phyloP scores from a whole-genome alignment of 768 basidiomycete genomes.

The Bullera alba region DNA sequence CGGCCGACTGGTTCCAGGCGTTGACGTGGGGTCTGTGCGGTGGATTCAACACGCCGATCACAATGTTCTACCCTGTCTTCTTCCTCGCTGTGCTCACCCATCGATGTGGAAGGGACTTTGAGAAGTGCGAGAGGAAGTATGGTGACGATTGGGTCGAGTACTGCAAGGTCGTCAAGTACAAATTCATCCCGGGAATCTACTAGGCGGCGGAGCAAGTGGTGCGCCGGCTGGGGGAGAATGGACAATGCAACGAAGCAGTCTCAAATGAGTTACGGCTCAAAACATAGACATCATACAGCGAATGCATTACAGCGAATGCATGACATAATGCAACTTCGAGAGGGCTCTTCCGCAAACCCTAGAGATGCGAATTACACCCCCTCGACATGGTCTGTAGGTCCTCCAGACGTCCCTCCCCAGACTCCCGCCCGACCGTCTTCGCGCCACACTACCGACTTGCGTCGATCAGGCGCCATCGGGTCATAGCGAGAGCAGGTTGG shows the following conservation, averaged over 20 bases:
- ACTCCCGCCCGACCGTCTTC: conserved; percentile 10
- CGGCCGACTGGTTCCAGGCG: conserved; percentile 84
- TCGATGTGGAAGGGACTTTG: conserved; percentile 87
- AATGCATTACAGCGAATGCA: background rate
- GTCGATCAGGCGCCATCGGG: conserved; percentile 3
- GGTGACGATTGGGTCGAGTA: conserved; percentile 92
- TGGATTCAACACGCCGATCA: conserved; percentile 83
- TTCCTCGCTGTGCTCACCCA: conserved; percentile 90
- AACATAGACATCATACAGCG: background rate
- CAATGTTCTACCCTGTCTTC: conserved; percentile 89
- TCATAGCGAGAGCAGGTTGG: background rate
- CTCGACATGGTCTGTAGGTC: conserved; percentile 12
- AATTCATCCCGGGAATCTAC: conserved; percentile 82
- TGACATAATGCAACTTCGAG: too few relatives aligned
- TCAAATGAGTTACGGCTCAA: background rate
- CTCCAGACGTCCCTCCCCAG: conserved; percentile 1
- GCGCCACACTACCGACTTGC: conserved; percentile 6
- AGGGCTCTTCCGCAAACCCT: too few relatives aligned
- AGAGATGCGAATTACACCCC: too few relatives aligned
- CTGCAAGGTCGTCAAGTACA: conserved; percentile 77
- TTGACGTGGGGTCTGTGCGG: conserved; percentile 90
- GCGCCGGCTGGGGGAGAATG: too few relatives aligned
- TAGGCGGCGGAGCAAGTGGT: conserved; percentile 47
- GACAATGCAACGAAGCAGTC: too few relatives aligned
- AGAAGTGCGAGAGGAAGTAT: conserved; percentile 84